Evolutionary conservation across 139 green algal genomes (phyloP), one percentile per base, ranked within the genome.

Genomic region (Chlorella ohadii): DNA sequence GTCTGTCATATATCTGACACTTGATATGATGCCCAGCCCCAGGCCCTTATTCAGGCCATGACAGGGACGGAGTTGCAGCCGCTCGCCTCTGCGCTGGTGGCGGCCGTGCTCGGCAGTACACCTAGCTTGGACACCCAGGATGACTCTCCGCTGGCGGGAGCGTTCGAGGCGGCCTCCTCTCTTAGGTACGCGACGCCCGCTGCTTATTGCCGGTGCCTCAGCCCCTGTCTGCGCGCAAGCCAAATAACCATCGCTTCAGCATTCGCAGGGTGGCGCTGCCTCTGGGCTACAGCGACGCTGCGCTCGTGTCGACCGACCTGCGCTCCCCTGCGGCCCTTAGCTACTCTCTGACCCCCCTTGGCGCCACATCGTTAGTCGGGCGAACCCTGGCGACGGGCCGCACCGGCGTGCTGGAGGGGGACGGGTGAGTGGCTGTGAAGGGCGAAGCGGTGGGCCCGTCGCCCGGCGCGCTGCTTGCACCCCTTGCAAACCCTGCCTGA

Each of bases 291-390:
- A 72, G 36, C 28, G 12, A 59, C 51, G 51, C 59, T 1, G 36
- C 39, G 55, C 57, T 82, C 0, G 34, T 82, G 23, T 59, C 34
- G 36, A 57, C 36, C 25, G 76, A 82, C 76, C 59, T 82, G 2
- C 59, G 34, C 56, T 15, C 57, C 0, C 3, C 23, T 23, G 41
- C 27, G 31, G 25, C 76, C 5, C 36, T 38, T 12, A 72, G 27
- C 41, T 82, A 61, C 55, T 82, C n/a, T n/a, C n/a, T 59, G 76
- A 36, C 59, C 7, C 41, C 76, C 11, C 36, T 38, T 13, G 38
- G 13, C 16, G 25, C 1, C 23, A 3, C 36, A 27, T 72, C 59
- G 36, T 19, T 82, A 15, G 76, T 61, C 25, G 76, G 76, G 11
- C 12, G 34, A 1, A 36, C 38, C 17, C 34, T 82, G 57, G 31